Evolutionary conservation across 805 yeast species (phyloP).

Genomic region (Yarrowia yakushimensis): DNA sequence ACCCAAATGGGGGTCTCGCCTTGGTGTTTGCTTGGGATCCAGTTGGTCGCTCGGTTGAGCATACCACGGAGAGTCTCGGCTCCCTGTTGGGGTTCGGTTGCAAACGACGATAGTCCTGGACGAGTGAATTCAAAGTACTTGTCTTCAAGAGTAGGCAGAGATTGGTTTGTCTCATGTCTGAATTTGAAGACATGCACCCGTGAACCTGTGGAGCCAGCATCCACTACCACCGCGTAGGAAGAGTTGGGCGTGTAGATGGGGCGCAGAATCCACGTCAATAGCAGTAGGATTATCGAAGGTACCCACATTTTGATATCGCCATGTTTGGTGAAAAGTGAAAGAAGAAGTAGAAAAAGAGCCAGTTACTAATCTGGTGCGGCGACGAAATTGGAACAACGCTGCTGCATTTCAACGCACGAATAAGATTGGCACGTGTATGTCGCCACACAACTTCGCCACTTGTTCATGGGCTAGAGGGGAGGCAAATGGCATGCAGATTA

Average conservation of each 20-base stretch:
- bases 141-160: constrained; percentile 71
- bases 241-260: background rate
- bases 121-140: constrained; percentile 83
- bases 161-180: constrained; percentile 62
- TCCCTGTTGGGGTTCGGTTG: constrained; percentile 73
- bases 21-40: constrained; percentile 68
- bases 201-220: constrained; percentile 97
- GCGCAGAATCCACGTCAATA: constrained; percentile 5
- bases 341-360: constrained; percentile 24
- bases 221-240: constrained; percentile 78
- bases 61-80: constrained; percentile 82
- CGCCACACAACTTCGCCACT: constrained; percentile 1
- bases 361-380: constrained; percentile 1
- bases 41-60: constrained; percentile 64
- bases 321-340: background rate
- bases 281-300: background rate
- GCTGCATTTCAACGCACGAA: constrained; percentile 5
- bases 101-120: constrained; percentile 86
- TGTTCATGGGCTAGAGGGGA: background rate
- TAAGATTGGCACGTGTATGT: constrained; percentile 10
- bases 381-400: background rate
- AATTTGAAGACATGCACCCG: constrained; percentile 89
- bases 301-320: constrained; percentile 16
- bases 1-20: constrained; percentile 80
- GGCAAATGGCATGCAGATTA: background rate